A percentile compares a stretch with the other conserved stretches of the same genome.
These are phyloP conservation scores for Magnusiomyces ingens DNA, from an alignment of 1,139 yeast genomes.

Conservation along the genomic window DNA sequence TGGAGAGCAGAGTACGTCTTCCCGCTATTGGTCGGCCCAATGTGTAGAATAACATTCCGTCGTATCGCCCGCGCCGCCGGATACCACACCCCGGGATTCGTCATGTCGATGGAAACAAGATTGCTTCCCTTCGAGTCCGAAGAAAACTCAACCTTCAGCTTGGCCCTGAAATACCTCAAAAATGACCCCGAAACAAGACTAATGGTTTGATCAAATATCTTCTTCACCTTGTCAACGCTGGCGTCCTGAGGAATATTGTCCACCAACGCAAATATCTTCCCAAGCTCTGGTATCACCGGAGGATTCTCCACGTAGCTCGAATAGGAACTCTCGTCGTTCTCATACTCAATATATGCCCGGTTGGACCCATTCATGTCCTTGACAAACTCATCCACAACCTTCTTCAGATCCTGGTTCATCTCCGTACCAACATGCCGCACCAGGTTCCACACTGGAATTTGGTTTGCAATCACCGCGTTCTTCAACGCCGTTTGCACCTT, in stretches of 20 bases:
- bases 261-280: constrained; percentile 10
- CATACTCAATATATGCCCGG: constrained; percentile 10
- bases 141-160: constrained; percentile 8
- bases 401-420: background rate
- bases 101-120: constrained; percentile 15
- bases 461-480: constrained; percentile 3
- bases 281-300: constrained; percentile 14
- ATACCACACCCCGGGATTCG: constrained; percentile 71
- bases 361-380: constrained; percentile 8
- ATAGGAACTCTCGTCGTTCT: constrained; percentile 10
- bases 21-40: constrained; percentile 98
- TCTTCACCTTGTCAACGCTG: background rate
- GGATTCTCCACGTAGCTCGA: constrained; percentile 13
- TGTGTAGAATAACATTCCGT: constrained; percentile 77
- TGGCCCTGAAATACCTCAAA: constrained; percentile 13
- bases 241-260: constrained; percentile 5
- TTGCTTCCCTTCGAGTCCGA: constrained; percentile 3
- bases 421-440: background rate
- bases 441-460: background rate
- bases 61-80: constrained; percentile 79
- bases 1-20: constrained; percentile 81
- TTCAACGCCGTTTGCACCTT: constrained; percentile 3
- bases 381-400: constrained; percentile 9
- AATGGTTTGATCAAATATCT: background rate
- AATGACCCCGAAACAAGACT: constrained; percentile 9